These are phyloP conservation scores for Fusarium sororula DNA, from an alignment of 2,329 filamentous ascomycete species.

Conservation along the genomic window DNA sequence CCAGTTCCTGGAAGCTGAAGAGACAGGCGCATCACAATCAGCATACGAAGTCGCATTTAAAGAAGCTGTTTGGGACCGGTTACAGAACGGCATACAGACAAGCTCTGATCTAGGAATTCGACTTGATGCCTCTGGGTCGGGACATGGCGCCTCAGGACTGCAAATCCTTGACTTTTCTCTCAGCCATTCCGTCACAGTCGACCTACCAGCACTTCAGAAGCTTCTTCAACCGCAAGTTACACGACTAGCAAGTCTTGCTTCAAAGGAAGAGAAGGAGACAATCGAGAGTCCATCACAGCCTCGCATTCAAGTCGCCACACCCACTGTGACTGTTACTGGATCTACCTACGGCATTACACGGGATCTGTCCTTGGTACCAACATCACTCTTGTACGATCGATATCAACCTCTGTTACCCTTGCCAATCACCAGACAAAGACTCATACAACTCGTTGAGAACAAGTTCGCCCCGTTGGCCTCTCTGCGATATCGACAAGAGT, in stretches of 20 bases:
- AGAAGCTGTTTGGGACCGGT: slow-evolving; percentile 30
- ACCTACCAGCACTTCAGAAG: slow-evolving; percentile 46
- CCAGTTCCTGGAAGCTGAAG: slow-evolving; percentile 33
- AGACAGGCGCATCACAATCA: slow-evolving; percentile 26
- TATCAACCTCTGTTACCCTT: slow-evolving; percentile 52
- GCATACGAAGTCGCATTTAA: slow-evolving; percentile 32
- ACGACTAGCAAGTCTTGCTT: slow-evolving; percentile 35
- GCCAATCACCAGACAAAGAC: slow-evolving; percentile 47
- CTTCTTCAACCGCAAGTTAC: slow-evolving; percentile 40
- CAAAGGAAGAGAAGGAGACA: slow-evolving; percentile 19
- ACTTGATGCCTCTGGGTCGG: slow-evolving; percentile 44
- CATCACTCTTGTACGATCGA: slow-evolving; percentile 48
- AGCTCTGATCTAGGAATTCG: slow-evolving; percentile 52
- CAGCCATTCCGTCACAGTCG: slow-evolving; percentile 50
- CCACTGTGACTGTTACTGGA: slow-evolving; percentile 51
- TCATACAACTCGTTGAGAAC: slow-evolving; percentile 51
- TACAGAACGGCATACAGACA: slow-evolving; percentile 39
- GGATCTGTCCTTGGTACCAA: slow-evolving; percentile 43
- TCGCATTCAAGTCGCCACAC: slow-evolving; percentile 37
- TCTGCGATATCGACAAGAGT: slow-evolving; percentile 52
- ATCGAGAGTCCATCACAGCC: slow-evolving; percentile 15
- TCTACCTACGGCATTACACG: slow-evolving; percentile 52
- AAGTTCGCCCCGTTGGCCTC: slow-evolving; percentile 51
- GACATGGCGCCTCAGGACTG: slow-evolving; percentile 13
- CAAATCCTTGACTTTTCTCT: slow-evolving; percentile 52